A percentile compares a stretch with the other conserved stretches of the same genome.
phyloP scores from a whole-genome alignment of 805 yeast species.

The Candida mattraensis region DNA sequence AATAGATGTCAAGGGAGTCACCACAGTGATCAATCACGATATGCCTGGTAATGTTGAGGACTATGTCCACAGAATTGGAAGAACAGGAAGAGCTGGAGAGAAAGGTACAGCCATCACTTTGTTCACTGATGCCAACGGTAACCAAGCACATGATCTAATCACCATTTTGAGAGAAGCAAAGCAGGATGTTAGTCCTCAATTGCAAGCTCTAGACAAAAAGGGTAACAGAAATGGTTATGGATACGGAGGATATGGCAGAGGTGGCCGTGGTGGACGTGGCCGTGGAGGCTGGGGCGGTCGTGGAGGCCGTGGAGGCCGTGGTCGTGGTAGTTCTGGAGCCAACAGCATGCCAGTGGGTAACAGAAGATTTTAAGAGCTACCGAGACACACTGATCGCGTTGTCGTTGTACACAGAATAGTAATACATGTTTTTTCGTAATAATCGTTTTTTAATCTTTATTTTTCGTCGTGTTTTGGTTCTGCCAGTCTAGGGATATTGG shows the following conservation, averaged over 20 bases:
- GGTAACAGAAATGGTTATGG: conserved; percentile 63
- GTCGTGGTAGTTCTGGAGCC: conserved; percentile 44
- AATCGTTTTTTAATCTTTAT: background rate
- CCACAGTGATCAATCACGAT: conserved; percentile 89
- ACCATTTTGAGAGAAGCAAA: conserved; percentile 94
- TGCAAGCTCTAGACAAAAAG: conserved; percentile 74
- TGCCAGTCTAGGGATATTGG: conserved; percentile 17
- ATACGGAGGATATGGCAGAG: conserved; percentile 56
- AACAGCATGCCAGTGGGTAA: conserved; percentile 48
- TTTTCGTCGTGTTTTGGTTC: conserved; percentile 2
- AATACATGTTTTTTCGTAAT: background rate
- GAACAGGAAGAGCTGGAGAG: conserved; percentile 99
- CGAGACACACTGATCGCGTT: background rate
- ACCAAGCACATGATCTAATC: conserved; percentile 86
- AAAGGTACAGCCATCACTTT: conserved; percentile 93
- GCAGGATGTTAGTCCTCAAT: conserved; percentile 81
- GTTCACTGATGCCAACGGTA: conserved; percentile 84
- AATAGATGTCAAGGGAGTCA: conserved; percentile 98
- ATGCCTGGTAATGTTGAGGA: conserved; percentile 99
- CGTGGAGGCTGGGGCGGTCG: conserved; percentile 49
- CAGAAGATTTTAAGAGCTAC: conserved; percentile 38
- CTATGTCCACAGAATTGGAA: conserved; percentile 97
- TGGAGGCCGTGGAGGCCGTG: conserved; percentile 36
- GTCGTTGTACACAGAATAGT: background rate
- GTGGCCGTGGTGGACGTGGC: conserved; percentile 47